These are phyloP conservation scores for Cardamine chenopodiifolia DNA, from an alignment of 345 rosid genomes.

Conservation along the genomic window DNA sequence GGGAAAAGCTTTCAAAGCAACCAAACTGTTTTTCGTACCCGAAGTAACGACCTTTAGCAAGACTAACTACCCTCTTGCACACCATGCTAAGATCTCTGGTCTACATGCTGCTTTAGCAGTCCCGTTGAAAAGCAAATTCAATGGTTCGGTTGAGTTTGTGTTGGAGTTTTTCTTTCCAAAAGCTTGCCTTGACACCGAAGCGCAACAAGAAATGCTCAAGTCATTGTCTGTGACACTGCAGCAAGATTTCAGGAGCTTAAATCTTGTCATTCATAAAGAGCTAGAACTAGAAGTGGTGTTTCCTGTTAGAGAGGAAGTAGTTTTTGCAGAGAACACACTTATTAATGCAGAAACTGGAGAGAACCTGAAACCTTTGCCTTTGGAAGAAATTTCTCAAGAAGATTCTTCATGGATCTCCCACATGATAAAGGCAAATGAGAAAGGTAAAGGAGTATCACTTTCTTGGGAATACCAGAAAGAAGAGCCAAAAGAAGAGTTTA, in stretches of 20 bases:
- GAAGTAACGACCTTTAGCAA: constrained; percentile 68
- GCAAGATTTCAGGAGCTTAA: constrained; percentile 54
- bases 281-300: constrained; percentile 52
- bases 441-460: constrained; percentile 62
- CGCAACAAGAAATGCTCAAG: constrained; percentile 55
- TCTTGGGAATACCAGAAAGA: constrained; percentile 66
- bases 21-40: constrained; percentile 64
- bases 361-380: constrained; percentile 40
- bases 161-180: constrained; percentile 86
- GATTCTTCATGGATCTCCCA: constrained; percentile 66
- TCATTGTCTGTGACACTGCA: constrained; percentile 54
- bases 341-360: constrained; percentile 29
- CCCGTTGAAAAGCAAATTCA: constrained; percentile 55
- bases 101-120: constrained; percentile 77
- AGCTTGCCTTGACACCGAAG: constrained; percentile 54
- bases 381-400: constrained; percentile 51
- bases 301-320: constrained; percentile 46
- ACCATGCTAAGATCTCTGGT: constrained; percentile 81
- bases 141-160: constrained; percentile 69
- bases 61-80: constrained; percentile 85
- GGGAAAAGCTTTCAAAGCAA: constrained; percentile 66
- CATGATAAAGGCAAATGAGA: constrained; percentile 66
- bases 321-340: constrained; percentile 41
- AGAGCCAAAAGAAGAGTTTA: constrained; percentile 68
- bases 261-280: constrained; percentile 59